Conservation (phyloP, 192 early-diverging fungal species). For the Obelidium mucronatum region DNA sequence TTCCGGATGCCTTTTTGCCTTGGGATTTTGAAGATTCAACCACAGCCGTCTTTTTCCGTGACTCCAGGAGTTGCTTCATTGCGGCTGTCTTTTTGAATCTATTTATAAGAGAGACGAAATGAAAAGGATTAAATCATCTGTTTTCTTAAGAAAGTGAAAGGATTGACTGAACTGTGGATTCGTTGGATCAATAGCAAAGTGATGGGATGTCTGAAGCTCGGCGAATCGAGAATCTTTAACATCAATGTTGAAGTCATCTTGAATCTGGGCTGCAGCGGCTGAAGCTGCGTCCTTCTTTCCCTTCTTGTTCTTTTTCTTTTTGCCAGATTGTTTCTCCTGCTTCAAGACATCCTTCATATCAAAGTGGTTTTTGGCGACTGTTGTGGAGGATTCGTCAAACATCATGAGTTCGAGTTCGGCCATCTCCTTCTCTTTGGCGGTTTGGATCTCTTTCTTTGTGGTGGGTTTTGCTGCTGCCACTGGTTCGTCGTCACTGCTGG, state of each 20-base stretch:
- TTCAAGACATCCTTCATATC: slow-evolving; percentile 86
- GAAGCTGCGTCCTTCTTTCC: slow-evolving; percentile 34
- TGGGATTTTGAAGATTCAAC: neutral
- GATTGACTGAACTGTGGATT: slow-evolving; percentile 74
- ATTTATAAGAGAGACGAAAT: too few relatives aligned
- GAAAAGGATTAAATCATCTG: too few relatives aligned
- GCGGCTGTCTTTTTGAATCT: slow-evolving; percentile 86
- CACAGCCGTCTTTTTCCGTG: slow-evolving; percentile 33
- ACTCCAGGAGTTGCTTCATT: slow-evolving; percentile 75
- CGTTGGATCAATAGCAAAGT: slow-evolving; percentile 95
- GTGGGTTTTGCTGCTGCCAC: neutral
- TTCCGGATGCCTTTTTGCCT: neutral
- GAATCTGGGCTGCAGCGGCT: slow-evolving; percentile 55
- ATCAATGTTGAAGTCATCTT: slow-evolving; percentile 90
- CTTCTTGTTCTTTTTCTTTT: slow-evolving; percentile 56
- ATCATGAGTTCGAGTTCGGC: slow-evolving; percentile 86
- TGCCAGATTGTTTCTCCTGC: slow-evolving; percentile 72
- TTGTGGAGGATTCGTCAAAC: slow-evolving; percentile 67
- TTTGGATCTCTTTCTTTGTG: slow-evolving; percentile 10
- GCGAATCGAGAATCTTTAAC: slow-evolving; percentile 86
- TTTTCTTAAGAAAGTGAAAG: neutral
- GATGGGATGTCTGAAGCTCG: slow-evolving; percentile 78
- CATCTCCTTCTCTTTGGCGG: slow-evolving; percentile 35
- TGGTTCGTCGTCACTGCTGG: neutral
- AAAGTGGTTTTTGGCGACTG: slow-evolving; percentile 74